Base-by-base conservation (phyloP, 2,329 filamentous ascomycete species). In the Dothistroma septosporum region DNA sequence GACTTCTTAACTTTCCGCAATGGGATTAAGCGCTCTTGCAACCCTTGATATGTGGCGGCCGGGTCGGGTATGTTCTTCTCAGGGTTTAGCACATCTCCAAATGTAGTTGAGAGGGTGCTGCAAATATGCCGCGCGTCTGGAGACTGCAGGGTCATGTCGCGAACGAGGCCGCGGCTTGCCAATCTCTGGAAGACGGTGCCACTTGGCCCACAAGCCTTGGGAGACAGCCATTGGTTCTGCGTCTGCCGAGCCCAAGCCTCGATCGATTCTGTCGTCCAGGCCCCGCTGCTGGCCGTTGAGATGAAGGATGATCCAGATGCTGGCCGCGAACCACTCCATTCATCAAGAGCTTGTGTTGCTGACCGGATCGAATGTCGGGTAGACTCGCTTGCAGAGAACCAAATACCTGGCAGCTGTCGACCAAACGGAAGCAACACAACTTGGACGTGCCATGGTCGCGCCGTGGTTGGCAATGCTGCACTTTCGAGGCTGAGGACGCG, bases 1-100 rank as follows among this genome's bases (percentile, higher is more conserved):
- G 91, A 87, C 69, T 88, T 91, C 70, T 89, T 85, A 2, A 91
- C 78, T 72, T 92, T 92, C 55, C 89, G 84, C 19, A 93, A 78
- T 5, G 90, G 90, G n/a, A 92, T 82, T 82, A 89, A 91, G 0
- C 83, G 75, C 48, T 88, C 86, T 57, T 83, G 81, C 19, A 92
- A 78, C 6, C 86, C 89, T 21, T 87, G 76, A 56, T 82, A 85
- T 46, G 77, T 77, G 4, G 73, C 73, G n/a, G 69, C 68, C 4
- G 73, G 64, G 10, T 68, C 69, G 3, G 71, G 28, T 24, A 48
- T 16, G 10, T 37, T 44, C 10, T 54, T 54, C 16, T 62, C 60
- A 21, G 49, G 24, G 9, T 35, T 48, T 68, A 75, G 37, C 69
- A 78, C 60, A 79, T 82, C 53, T 75, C 80, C 82, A 72, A 92